Evolutionary conservation across 371 early-diverging fungal species (phyloP).

Genomic region (Mucor lusitanicus): DNA sequence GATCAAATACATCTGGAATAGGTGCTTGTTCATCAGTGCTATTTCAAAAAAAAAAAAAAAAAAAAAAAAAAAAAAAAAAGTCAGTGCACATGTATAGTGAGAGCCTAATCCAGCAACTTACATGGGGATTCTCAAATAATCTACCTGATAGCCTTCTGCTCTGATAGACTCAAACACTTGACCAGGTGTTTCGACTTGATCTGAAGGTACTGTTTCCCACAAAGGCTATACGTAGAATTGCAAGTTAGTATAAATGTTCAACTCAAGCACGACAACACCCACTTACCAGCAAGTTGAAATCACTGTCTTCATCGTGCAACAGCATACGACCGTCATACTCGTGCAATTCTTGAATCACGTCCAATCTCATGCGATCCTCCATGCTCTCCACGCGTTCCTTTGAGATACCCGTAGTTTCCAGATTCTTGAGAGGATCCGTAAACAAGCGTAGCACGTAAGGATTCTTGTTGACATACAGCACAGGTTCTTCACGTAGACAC

Average conservation of each 20-base stretch:
- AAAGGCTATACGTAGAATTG: constrained; percentile 38
- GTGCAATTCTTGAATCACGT: constrained; percentile 55
- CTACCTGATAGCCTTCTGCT: constrained; percentile 55
- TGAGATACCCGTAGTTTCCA: constrained; percentile 67
- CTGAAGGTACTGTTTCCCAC: constrained; percentile 59
- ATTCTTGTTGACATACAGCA: constrained; percentile 63
- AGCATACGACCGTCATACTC: constrained; percentile 54
- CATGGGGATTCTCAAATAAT: constrained; percentile 70
- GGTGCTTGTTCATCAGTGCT: constrained; percentile 78
- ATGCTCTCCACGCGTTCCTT: constrained; percentile 65
- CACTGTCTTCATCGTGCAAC: constrained; percentile 59
- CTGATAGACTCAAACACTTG: constrained; percentile 55
- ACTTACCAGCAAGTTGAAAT: constrained; percentile 52
- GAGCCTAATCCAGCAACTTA: constrained; percentile 12
- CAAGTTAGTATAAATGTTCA: not conserved
- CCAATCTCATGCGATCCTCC: constrained; percentile 61
- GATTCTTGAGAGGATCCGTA: constrained; percentile 60
- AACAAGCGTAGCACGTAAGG: constrained; percentile 65
- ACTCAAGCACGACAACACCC: not conserved
- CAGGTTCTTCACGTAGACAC: constrained; percentile 72
- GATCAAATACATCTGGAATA: constrained; percentile 72
- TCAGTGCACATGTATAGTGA: not conserved
- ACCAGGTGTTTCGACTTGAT: constrained; percentile 56
- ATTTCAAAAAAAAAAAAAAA: not conserved
- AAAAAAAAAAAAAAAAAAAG: not conserved